phyloP scores from a whole-genome alignment of 257 asterid species.

The Salvia rosmarinus region DNA sequence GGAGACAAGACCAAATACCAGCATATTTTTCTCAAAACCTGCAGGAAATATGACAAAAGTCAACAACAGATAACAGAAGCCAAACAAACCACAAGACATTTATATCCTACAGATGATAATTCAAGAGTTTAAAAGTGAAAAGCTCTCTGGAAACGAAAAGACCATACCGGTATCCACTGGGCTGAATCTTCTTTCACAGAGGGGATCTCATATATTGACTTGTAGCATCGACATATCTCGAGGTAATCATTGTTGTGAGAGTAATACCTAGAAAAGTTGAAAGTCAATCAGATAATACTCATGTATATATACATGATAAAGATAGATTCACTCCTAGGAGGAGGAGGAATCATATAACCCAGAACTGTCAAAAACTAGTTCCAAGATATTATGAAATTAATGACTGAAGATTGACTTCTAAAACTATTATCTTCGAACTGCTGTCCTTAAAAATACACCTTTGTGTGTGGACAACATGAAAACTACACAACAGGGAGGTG shows the following conservation, averaged over 20 bases:
- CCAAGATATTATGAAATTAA: background rate
- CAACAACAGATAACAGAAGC: background rate
- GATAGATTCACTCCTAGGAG: background rate
- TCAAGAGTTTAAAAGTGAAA: background rate
- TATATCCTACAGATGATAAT: background rate
- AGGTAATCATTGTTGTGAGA: slow-evolving; percentile 89
- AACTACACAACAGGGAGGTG: too few relatives aligned
- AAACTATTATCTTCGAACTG: background rate
- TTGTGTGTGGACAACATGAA: too few relatives aligned
- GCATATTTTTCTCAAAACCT: slow-evolving; percentile 95
- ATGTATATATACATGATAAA: background rate
- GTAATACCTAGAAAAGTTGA: slow-evolving; percentile 59
- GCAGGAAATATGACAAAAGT: slow-evolving; percentile 21
- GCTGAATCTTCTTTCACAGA: slow-evolving; percentile 78
- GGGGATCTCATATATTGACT: slow-evolving; percentile 91
- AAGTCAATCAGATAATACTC: slow-evolving; percentile 1
- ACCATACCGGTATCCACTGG: slow-evolving; percentile 80
- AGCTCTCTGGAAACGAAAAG: slow-evolving; percentile 17
- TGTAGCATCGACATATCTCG: slow-evolving; percentile 93
- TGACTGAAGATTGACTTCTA: background rate
- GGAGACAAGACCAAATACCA: slow-evolving; percentile 95
- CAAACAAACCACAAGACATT: slow-evolving; percentile 17
- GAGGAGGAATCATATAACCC: background rate
- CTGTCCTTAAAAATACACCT: too few relatives aligned
- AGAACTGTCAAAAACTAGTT: slow-evolving; percentile 1